Evolutionary conservation across 169 alveolate genomes (phyloP).

Genomic region (Besnoitia besnoiti): DNA sequence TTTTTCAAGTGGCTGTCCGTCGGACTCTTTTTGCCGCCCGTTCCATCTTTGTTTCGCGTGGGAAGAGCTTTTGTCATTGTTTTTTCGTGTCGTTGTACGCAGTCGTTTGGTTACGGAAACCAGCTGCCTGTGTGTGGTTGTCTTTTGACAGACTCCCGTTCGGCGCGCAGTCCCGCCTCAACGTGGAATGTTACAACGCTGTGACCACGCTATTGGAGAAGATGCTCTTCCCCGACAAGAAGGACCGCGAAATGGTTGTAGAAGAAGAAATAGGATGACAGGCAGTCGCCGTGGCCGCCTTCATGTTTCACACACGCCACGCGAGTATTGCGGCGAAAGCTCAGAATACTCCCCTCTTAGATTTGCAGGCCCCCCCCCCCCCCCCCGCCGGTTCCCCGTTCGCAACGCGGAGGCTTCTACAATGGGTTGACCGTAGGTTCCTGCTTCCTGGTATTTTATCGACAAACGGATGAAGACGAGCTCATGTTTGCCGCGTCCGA

Average conservation of each 20-base stretch:
- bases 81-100: not conserved
- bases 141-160: conserved; percentile 13
- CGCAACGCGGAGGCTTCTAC: too few relatives aligned
- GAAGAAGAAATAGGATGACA: not conserved
- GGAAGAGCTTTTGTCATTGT: not conserved
- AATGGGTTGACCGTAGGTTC: too few relatives aligned
- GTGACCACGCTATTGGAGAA: not conserved
- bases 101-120: too few relatives aligned
- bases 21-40: not conserved
- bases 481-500: too few relatives aligned
- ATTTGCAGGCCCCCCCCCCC: too few relatives aligned
- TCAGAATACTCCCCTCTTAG: too few relatives aligned
- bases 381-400: too few relatives aligned
- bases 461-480: too few relatives aligned
- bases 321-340: too few relatives aligned
- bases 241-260: not conserved
- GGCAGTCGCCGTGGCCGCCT: too few relatives aligned
- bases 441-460: too few relatives aligned
- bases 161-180: conserved; percentile 7
- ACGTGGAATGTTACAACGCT: conserved; percentile 11
- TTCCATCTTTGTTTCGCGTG: not conserved
- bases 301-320: too few relatives aligned
- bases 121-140: not conserved
- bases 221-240: conserved; percentile 31
- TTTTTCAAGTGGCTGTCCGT: not conserved